Evolutionary conservation across 2,329 filamentous ascomycete genomes (phyloP), one percentile per base, ranked within the genome.

Genomic region (Colletotrichum simmondsii): DNA sequence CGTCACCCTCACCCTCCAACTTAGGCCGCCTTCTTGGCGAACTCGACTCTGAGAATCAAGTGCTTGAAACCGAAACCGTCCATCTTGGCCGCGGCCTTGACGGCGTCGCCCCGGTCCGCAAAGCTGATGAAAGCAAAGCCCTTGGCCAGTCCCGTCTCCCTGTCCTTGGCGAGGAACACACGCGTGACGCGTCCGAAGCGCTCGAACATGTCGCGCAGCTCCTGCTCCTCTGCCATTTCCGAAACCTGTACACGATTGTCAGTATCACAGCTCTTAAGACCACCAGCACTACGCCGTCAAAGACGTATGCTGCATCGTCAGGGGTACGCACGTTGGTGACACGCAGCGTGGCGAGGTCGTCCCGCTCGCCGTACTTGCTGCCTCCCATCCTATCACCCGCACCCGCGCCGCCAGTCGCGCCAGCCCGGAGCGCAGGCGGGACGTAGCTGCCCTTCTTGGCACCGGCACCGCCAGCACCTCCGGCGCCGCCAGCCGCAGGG

Each of bases 121-220:
- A 97, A 99, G 84, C 94, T 97, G 88, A 99, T 97, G 84, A 99
- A 99, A 30, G 97, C 97, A 83, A 99, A 99, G 75, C 97, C 97
- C 91, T 99, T 99, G 78, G 97, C 97, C 83, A 96, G 88, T 74
- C 95, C 94, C 53, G 97, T 99, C 80, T 99, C 97, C 82, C 97
- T 90, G 87, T 99, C 97, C 90, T 98, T 98, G 79, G 97, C 97
- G 80, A 99, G 86, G 89, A 99, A 99, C 63, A 99, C 97, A 84
- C 97, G 92, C 70, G 96, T 98, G 81, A 99, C 97, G 78, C 95
- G 94, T 81, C 97, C 97, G 83, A 97, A 98, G 78, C 97, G 92
- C 87, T 97, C 95, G 88, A 99, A 99, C 92, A 99, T 95, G 83
- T 98, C 95, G 82, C 97, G 94, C 77, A 99, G 89, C 85, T 99